These are phyloP conservation scores for Elsinoe fawcettii DNA, from an alignment of 2,329 filamentous ascomycete species.

Conservation along the genomic window DNA sequence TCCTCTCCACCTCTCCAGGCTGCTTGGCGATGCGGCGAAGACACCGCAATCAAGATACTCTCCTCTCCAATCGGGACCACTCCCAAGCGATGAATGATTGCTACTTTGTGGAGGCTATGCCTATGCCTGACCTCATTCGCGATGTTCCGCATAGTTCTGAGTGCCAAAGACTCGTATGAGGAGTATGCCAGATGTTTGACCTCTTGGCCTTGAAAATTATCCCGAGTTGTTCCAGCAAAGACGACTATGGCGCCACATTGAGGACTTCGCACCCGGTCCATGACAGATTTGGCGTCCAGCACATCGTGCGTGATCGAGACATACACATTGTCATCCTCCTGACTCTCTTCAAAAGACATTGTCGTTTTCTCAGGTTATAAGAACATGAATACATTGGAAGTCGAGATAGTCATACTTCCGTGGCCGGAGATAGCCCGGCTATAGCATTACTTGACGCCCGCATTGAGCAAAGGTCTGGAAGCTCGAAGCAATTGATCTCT, in stretches of 20 bases:
- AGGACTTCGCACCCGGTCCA: constrained; percentile 62
- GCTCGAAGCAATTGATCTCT: no score
- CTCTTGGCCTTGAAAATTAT: constrained; percentile 63
- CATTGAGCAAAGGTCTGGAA: no score
- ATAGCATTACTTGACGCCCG: neutral
- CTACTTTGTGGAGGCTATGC: constrained; percentile 63
- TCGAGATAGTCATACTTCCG: neutral
- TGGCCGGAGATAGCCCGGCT: neutral
- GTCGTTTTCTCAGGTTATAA: no score
- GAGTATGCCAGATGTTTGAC: constrained; percentile 69
- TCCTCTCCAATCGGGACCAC: constrained; percentile 85
- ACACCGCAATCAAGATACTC: constrained; percentile 83
- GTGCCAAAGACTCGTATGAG: constrained; percentile 62
- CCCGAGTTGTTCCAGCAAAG: constrained; percentile 70
- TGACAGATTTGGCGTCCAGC: constrained; percentile 51
- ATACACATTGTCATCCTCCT: constrained; percentile 39
- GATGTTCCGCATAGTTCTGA: constrained; percentile 61
- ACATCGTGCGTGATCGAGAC: constrained; percentile 59
- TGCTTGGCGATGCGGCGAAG: constrained; percentile 70
- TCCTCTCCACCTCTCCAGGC: constrained; percentile 87
- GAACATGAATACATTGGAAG: neutral
- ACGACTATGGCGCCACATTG: constrained; percentile 68
- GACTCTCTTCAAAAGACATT: neutral
- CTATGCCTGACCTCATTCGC: constrained; percentile 49
- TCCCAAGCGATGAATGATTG: constrained; percentile 77